phyloP scores from a whole-genome alignment of 345 rosid species.

The Bretschneidera sinensis region DNA sequence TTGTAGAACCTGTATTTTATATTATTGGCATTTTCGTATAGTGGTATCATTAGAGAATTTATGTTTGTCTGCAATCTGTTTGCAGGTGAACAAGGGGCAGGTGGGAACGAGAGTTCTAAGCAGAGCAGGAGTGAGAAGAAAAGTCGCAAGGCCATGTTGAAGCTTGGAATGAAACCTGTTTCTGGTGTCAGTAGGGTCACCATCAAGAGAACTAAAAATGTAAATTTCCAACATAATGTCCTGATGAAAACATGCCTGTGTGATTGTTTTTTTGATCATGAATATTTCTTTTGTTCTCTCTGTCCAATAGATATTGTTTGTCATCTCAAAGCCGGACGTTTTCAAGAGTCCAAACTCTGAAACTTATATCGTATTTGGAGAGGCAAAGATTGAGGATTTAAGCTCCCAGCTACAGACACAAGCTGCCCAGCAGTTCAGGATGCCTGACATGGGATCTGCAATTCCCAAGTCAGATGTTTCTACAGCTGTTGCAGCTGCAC shows the following conservation, averaged over 20 bases:
- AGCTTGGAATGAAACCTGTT: slow-evolving; percentile 82
- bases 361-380: slow-evolving; percentile 78
- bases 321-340: slow-evolving; percentile 86
- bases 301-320: slow-evolving; percentile 54
- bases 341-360: slow-evolving; percentile 87
- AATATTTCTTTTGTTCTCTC: slow-evolving; percentile 5
- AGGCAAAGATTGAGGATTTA: slow-evolving; percentile 83
- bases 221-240: slow-evolving; percentile 9
- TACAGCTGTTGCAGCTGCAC: slow-evolving; percentile 30
- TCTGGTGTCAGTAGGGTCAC: slow-evolving; percentile 82
- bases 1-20: too few species aligned
- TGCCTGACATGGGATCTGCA: slow-evolving; percentile 74
- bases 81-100: slow-evolving; percentile 30
- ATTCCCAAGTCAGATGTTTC: slow-evolving; percentile 54
- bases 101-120: slow-evolving; percentile 63
- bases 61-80: too few species aligned
- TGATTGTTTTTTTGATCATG: background rate
- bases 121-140: slow-evolving; percentile 93
- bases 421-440: slow-evolving; percentile 92
- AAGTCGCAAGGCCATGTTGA: slow-evolving; percentile 79
- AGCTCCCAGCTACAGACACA: slow-evolving; percentile 89
- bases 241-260: too few species aligned
- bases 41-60: too few species aligned
- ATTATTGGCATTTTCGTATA: too few species aligned
- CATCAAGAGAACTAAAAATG: slow-evolving; percentile 82